These are phyloP conservation scores for Saitozyma sp. DNA, from an alignment of 768 basidiomycete species.

Conservation along the genomic window DNA sequence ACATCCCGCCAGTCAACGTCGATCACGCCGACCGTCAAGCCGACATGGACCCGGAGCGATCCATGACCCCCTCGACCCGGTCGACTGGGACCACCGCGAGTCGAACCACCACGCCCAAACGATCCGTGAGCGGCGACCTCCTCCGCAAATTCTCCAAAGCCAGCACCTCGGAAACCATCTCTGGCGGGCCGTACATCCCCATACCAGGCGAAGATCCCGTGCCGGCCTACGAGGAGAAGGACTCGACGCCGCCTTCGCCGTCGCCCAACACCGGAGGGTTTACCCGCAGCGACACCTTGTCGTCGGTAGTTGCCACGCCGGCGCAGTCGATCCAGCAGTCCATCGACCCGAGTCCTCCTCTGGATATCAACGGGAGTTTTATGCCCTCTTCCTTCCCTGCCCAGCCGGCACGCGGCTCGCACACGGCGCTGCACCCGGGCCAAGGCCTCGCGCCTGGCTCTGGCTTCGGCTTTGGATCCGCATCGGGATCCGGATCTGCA, in stretches of 20 bases:
- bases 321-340: constrained; percentile 7
- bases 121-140: constrained; percentile 24
- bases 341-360: constrained; percentile 5
- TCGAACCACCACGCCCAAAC: not conserved
- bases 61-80: constrained; percentile 15
- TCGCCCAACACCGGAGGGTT: not conserved
- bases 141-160: constrained; percentile 24
- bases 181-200: constrained; percentile 30
- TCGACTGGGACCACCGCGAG: constrained; percentile 25
- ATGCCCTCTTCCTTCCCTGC: constrained; percentile 10
- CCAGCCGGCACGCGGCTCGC: not conserved
- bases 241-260: not conserved
- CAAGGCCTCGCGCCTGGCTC: too few species aligned
- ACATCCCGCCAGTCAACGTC: too few species aligned
- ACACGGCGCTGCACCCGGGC: too few species aligned
- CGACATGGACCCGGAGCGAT: not conserved
- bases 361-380: not conserved
- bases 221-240: constrained; percentile 9
- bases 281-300: constrained; percentile 5
- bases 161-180: constrained; percentile 19
- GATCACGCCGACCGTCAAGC: not conserved
- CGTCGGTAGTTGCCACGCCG: constrained; percentile 9
- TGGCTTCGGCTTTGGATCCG: too few species aligned
- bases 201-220: constrained; percentile 31
- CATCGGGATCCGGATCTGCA: not conserved